Evolutionary conservation across 1,284 basidiomycete genomes (phyloP), one percentile per base, ranked within the genome.

Genomic region (Schizophyllum commune): DNA sequence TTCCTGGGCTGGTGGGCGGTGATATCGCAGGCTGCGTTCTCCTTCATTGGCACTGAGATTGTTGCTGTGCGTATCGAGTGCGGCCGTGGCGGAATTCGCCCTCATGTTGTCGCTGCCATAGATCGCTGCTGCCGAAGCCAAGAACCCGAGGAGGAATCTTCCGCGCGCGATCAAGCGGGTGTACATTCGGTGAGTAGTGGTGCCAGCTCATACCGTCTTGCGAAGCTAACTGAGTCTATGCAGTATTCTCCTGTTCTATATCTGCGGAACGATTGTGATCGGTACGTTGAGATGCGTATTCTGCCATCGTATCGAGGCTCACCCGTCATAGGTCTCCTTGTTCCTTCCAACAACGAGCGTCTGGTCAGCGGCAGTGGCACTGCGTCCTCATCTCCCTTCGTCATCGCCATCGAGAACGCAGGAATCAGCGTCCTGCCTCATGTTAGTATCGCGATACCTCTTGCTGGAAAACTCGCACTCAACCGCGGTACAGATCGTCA

Each of bases 101-200:
- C 9, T 56, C 15, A 5, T 32, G 47, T 70, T 70, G 39, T 15
- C n/a, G 54, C 22, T 32, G 27, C 17, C 54, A 21, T 65, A 84
- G 82, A 88, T 94, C 67, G 90, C 92, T 60, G 91, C 91, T 47
- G 89, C 86, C 39, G 91, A 93, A 70, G 83, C 85, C 3, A 86
- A 86, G 71, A 87, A 87, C 70, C 84, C 85, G 17, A 73, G 86
- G 52, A 79, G 85, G 32, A 89, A 86, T 72, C 72, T 91, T 52
- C 86, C 88, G 2, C 83, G 81, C 67, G 80, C 79, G 1, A 92
- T 96, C 66, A 78, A 76, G 59, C 75, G 85, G 21, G 84, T 95
- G 71, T 95, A 94, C 76, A 84, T 92, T 67, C 79, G 83, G 56
- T 51, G 32, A 17, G 52, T 52, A 2, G 4, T 56, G n/a, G n/a